Conservation (phyloP, 495 filamentous ascomycete genomes). For the Podospora australis region DNA sequence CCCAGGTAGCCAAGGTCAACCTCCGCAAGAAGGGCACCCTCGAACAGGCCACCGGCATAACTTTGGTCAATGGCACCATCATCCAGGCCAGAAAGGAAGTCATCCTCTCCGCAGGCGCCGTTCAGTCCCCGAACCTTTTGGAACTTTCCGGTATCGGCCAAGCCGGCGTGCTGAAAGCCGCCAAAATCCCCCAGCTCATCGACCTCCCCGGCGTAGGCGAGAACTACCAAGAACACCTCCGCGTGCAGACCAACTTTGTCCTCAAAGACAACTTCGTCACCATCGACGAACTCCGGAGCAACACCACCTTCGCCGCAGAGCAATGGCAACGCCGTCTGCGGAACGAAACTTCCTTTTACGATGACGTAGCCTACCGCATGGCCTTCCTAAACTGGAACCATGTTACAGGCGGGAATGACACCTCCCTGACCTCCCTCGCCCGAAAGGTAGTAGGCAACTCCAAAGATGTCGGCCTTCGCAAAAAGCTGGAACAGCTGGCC, state of each 20-base stretch:
- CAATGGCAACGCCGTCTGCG: slow-evolving; percentile 17
- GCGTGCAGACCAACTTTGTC: slow-evolving; percentile 22
- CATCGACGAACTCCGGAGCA: slow-evolving; percentile 21
- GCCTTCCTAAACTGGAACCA: slow-evolving; percentile 19
- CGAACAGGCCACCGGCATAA: slow-evolving; percentile 23
- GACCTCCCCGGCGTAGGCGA: slow-evolving; percentile 47
- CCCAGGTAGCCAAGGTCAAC: slow-evolving; percentile 18
- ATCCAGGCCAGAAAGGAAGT: slow-evolving; percentile 43
- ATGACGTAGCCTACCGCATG: slow-evolving; percentile 20
- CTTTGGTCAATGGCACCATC: slow-evolving; percentile 18
- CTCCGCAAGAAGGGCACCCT: slow-evolving; percentile 8
- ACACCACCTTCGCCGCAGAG: slow-evolving; percentile 16
- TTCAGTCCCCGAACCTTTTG: slow-evolving; percentile 46
- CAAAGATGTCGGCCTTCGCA: slow-evolving; percentile 4
- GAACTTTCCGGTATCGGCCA: slow-evolving; percentile 53
- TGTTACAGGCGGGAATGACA: background rate
- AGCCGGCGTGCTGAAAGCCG: slow-evolving; percentile 26
- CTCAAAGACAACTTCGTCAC: slow-evolving; percentile 16
- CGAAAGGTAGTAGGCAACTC: background rate
- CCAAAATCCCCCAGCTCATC: slow-evolving; percentile 31
- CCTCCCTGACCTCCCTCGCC: slow-evolving; percentile 4
- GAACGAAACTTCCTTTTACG: slow-evolving; percentile 19
- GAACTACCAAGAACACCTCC: slow-evolving; percentile 46
- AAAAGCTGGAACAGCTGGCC: slow-evolving; percentile 17
- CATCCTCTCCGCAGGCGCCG: slow-evolving; percentile 48